Evolutionary conservation across 2,329 filamentous ascomycete genomes (phyloP).

Genomic region (Lachnellula hyalina): DNA sequence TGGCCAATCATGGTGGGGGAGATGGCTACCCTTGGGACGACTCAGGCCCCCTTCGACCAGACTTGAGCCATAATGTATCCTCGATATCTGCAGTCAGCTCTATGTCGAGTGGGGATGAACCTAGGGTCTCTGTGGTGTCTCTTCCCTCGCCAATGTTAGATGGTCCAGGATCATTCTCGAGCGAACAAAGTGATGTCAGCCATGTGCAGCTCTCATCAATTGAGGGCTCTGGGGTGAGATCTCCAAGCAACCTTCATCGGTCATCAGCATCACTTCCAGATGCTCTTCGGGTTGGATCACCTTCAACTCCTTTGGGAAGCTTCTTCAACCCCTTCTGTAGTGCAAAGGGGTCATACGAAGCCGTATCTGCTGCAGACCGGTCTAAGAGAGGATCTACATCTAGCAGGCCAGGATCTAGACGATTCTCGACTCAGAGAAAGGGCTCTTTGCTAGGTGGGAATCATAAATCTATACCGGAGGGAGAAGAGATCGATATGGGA

Average conservation of each 20-base stretch:
- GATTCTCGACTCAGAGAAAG: conserved; percentile 18
- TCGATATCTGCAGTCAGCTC: conserved; percentile 9
- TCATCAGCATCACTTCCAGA: conserved; percentile 15
- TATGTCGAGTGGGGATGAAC: conserved; percentile 4
- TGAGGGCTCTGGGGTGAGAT: conserved; percentile 8
- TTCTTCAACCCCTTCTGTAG: conserved; percentile 20
- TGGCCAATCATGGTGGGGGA: conserved; percentile 20
- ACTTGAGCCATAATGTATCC: conserved; percentile 2
- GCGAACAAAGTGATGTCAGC: conserved; percentile 24
- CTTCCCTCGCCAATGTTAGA: conserved; percentile 11
- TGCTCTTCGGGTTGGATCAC: conserved; percentile 17
- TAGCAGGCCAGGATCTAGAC: conserved; percentile 8
- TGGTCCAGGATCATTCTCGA: conserved; percentile 5
- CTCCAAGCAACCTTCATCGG: conserved; percentile 8
- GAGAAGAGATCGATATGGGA: conserved; percentile 28
- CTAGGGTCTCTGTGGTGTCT: conserved; percentile 19
- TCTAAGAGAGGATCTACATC: conserved; percentile 10
- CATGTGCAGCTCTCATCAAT: conserved; percentile 19
- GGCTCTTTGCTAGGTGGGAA: conserved; percentile 14
- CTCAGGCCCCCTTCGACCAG: background rate
- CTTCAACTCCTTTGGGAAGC: conserved; percentile 12
- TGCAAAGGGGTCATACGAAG: conserved; percentile 15
- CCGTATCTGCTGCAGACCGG: conserved; percentile 11
- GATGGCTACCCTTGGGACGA: conserved; percentile 19
- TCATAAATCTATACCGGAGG: conserved; percentile 25